These are phyloP conservation scores for Lunasporangiospora selenospora DNA, from an alignment of 192 early-diverging fungal genomes.

Conservation along the genomic window DNA sequence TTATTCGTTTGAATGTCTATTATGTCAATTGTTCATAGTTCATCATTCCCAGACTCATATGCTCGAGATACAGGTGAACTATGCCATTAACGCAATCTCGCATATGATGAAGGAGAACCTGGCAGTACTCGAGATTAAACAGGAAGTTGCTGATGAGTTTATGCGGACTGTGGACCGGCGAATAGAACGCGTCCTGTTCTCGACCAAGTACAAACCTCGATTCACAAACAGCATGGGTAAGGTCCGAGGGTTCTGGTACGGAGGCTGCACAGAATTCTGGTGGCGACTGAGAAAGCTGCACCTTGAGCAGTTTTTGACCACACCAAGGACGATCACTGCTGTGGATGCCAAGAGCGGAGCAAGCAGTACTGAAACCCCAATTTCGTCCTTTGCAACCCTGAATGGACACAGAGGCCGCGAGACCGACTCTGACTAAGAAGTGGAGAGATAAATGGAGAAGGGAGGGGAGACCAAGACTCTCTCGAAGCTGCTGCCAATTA, in stretches of 20 bases:
- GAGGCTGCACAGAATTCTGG: conserved; percentile 38
- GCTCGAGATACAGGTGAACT: conserved; percentile 28
- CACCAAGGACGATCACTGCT: too few species aligned
- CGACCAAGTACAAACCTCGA: conserved; percentile 27
- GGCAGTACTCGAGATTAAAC: conserved; percentile 26
- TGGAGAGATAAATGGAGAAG: too few species aligned
- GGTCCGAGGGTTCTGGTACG: conserved; percentile 41
- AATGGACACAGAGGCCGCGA: too few species aligned
- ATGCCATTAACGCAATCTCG: conserved; percentile 23
- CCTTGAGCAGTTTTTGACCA: conserved; percentile 9
- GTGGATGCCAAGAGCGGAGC: too few species aligned
- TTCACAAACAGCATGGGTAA: conserved; percentile 25
- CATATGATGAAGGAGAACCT: conserved; percentile 43
- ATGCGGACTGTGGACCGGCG: conserved; percentile 8
- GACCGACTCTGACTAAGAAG: too few species aligned
- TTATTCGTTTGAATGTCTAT: conserved; percentile 1
- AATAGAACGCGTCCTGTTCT: conserved; percentile 16
- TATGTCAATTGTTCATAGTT: not conserved
- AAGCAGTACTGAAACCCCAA: too few species aligned
- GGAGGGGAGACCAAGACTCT: too few species aligned
- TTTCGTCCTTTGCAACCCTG: too few species aligned
- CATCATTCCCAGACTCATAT: conserved; percentile 27
- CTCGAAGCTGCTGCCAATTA: too few species aligned
- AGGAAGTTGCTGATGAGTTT: conserved; percentile 35
- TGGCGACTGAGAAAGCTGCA: conserved; percentile 18